Evolutionary conservation across 2,329 filamentous ascomycete genomes (phyloP), one percentile per base, ranked within the genome.

Genomic region (Verticillium alfalfae): DNA sequence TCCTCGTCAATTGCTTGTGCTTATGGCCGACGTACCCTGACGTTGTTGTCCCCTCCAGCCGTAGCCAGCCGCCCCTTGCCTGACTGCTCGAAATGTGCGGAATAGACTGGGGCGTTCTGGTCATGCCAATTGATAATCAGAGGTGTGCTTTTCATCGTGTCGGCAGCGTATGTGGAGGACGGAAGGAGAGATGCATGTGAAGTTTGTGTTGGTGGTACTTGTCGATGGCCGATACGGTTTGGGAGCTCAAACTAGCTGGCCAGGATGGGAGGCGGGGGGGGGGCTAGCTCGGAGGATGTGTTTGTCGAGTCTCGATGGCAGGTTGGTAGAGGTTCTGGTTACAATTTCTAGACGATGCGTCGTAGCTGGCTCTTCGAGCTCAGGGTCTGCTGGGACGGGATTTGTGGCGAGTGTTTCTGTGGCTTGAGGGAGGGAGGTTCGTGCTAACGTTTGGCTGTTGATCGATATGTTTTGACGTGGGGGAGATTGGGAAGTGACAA

Each of bases 91-190:
- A 98, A 99, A 76, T 98, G 94, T 69, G 93, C 92, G 54, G 94
- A 97, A 80, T 98, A 99, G 74, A 99, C 93, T 63, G 95, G 95
- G 70, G 92, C 88, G 79, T 96, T 97, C 73, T 97, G 92, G 76
- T 97, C 92, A 78, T 99, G 96, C 95, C 95, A 99, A 82, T 96
- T 92, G 79, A 99, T 94, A 73, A 98, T 94, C 69, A 99, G 85
- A 70, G 95, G 94, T 72, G 92, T 89, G 73, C 93, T 93, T 85
- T 96, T 98, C 95, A 99, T 99, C 74, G 76, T 81, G 76, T 72
- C 71, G 69, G 68, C n/a, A 57, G 57, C n/a, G 22, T 38, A 69
- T 70, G 57, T 60, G 62, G 62, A 60, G 62, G 60, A 61, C 45
- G 41, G 56, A 22, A 58, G 16, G 54, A 34, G 57, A 39, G 31